Conservation (phyloP, 2,329 filamentous ascomycete species). For the Chlorencoelia australis region DNA sequence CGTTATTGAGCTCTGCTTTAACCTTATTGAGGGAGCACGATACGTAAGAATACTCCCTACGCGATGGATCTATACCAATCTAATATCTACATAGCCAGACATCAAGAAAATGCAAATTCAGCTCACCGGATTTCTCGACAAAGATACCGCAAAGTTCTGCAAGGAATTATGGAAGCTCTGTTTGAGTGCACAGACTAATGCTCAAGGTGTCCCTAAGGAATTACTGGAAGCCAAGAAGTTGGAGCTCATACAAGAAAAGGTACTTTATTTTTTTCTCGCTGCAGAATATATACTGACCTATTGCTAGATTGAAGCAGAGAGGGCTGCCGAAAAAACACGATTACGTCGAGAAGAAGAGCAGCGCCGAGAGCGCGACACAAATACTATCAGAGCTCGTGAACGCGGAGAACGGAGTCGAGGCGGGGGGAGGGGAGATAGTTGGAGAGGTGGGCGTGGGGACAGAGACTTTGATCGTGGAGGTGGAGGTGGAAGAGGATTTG, state of each 20-base stretch:
- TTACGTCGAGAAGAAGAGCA: conserved; percentile 61
- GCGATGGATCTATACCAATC: conserved; percentile 10
- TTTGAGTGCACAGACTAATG: conserved; percentile 78
- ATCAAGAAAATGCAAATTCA: conserved; percentile 94
- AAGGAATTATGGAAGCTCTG: conserved; percentile 90
- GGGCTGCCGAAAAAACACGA: conserved; percentile 65
- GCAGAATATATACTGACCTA: conserved; percentile 9
- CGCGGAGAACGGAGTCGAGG: conserved; percentile 37
- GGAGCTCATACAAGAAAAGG: conserved; percentile 92
- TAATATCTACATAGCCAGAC: conserved; percentile 57
- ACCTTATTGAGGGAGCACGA: conserved; percentile 61
- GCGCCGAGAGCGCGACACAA: conserved; percentile 60
- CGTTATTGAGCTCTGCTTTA: conserved; percentile 74
- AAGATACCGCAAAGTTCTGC: conserved; percentile 80
- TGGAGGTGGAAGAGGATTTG: conserved; percentile 28
- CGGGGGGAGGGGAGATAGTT: conserved; percentile 34
- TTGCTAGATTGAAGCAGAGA: conserved; percentile 67
- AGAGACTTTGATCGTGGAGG: conserved; percentile 36
- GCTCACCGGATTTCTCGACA: conserved; percentile 88
- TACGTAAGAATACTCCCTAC: conserved; percentile 48
- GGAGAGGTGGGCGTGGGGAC: conserved; percentile 37
- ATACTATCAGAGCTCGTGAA: conserved; percentile 57
- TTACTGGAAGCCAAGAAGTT: conserved; percentile 92
- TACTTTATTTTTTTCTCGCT: conserved; percentile 30
- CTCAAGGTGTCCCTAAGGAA: conserved; percentile 88